These are phyloP conservation scores for Vigna hirtella DNA, from an alignment of 306 rosid species.

Conservation along the genomic window DNA sequence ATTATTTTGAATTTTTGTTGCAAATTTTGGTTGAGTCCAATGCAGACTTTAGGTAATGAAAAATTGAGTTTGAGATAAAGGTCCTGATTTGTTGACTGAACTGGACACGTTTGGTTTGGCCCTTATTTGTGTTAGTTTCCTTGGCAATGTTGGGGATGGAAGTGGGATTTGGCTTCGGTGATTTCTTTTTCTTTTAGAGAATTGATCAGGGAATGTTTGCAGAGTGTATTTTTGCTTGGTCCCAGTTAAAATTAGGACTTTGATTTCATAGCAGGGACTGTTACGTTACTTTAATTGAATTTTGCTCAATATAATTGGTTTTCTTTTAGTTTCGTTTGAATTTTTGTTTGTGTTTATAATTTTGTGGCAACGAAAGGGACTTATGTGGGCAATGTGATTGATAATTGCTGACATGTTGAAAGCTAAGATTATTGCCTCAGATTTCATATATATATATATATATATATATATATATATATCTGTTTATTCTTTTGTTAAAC, in stretches of 20 bases:
- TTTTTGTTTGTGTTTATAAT: not conserved
- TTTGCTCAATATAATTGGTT: not conserved
- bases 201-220: slow-evolving; percentile 33
- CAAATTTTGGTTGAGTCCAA: not conserved
- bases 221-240: slow-evolving; percentile 27
- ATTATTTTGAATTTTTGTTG: not conserved
- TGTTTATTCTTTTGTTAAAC: slow-evolving; percentile 13
- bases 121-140: slow-evolving; percentile 11
- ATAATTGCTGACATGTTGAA: slow-evolving; percentile 8
- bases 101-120: slow-evolving; percentile 27
- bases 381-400: slow-evolving; percentile 15
- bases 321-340: slow-evolving; percentile 25
- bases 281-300: slow-evolving; percentile 7
- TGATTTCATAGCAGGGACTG: not conserved
- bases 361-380: not conserved
- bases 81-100: slow-evolving; percentile 22
- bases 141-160: slow-evolving; percentile 12
- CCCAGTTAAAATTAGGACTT: slow-evolving; percentile 28
- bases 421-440: slow-evolving; percentile 27
- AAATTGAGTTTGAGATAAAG: slow-evolving; percentile 27
- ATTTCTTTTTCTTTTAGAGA: slow-evolving; percentile 9
- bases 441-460: not conserved
- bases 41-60: slow-evolving; percentile 18
- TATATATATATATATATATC: not conserved
- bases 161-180: slow-evolving; percentile 21